Conservation (phyloP, 2,329 filamentous ascomycete genomes). For the Chalaropsis ovoidea region DNA sequence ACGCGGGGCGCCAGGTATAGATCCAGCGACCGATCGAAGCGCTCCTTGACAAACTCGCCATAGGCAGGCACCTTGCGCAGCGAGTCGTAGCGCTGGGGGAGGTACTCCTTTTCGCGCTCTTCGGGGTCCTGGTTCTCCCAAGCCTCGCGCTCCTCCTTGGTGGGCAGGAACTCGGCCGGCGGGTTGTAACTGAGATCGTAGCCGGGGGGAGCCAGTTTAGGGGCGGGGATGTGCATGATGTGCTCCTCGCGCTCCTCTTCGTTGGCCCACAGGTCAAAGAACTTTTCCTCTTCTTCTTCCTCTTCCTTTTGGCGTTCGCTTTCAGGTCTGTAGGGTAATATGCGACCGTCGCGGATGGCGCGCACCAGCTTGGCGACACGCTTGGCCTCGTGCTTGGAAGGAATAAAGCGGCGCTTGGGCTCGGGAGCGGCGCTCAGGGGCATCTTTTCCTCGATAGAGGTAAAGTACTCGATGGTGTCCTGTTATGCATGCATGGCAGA, state of each 20-base stretch:
- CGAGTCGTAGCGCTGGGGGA: slow-evolving; percentile 72
- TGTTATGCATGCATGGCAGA: slow-evolving; percentile 29
- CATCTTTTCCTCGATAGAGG: slow-evolving; percentile 82
- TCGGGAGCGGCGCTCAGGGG: slow-evolving; percentile 89
- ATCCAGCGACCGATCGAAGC: slow-evolving; percentile 90
- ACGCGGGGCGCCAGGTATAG: slow-evolving; percentile 89
- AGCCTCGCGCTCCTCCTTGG: slow-evolving; percentile 66
- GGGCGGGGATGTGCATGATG: slow-evolving; percentile 88
- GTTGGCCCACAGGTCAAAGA: slow-evolving; percentile 91
- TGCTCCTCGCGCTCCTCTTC: slow-evolving; percentile 74
- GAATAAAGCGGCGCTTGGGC: slow-evolving; percentile 88
- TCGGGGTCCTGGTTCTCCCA: slow-evolving; percentile 86
- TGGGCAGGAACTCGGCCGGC: slow-evolving; percentile 84
- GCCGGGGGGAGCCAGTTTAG: slow-evolving; percentile 83
- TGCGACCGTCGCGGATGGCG: slow-evolving; percentile 87
- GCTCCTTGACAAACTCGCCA: slow-evolving; percentile 80
- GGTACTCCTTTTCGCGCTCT: slow-evolving; percentile 78
- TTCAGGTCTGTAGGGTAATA: slow-evolving; percentile 76
- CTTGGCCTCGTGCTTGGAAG: slow-evolving; percentile 94
- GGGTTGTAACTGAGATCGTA: slow-evolving; percentile 97
- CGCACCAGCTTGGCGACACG: slow-evolving; percentile 94
- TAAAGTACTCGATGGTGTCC: slow-evolving; percentile 90
- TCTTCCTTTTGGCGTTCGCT: slow-evolving; percentile 58
- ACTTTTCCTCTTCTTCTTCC: slow-evolving; percentile 58
- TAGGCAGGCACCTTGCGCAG: slow-evolving; percentile 89